phyloP scores from a whole-genome alignment of 306 rosid genomes.

The Comarum palustre region DNA sequence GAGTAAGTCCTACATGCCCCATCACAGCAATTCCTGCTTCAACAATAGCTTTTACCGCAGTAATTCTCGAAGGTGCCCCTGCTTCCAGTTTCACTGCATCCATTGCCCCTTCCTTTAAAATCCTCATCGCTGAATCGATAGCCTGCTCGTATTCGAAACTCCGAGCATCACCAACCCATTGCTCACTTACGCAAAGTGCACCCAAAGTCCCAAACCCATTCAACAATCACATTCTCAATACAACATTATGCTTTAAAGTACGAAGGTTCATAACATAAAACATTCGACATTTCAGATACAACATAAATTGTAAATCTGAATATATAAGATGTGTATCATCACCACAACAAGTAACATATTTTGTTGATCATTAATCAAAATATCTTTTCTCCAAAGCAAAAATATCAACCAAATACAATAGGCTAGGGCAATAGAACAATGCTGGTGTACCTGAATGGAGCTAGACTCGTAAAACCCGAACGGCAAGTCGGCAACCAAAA shows the following conservation, averaged over 20 bases:
- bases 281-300: too few relatives aligned
- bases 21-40: constrained; percentile 92
- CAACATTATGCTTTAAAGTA: not conserved
- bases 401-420: too few relatives aligned
- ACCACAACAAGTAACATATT: too few relatives aligned
- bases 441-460: constrained; percentile 47
- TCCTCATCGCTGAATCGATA: constrained; percentile 69
- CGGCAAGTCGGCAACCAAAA: constrained; percentile 77
- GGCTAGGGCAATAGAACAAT: too few relatives aligned
- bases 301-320: too few relatives aligned
- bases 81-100: constrained; percentile 92
- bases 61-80: constrained; percentile 71
- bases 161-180: constrained; percentile 22
- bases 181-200: not conserved
- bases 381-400: too few relatives aligned
- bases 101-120: constrained; percentile 84
- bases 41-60: constrained; percentile 68
- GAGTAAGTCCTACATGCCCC: constrained; percentile 94
- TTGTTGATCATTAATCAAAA: too few relatives aligned
- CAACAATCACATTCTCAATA: not conserved
- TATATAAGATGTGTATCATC: too few relatives aligned
- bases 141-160: constrained; percentile 51
- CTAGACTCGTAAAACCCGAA: constrained; percentile 80
- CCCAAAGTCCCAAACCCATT: not conserved
- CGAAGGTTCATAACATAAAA: too few relatives aligned